Conservation (phyloP, 2,329 filamentous ascomycete species). For the Phyllosticta capitalensis region DNA sequence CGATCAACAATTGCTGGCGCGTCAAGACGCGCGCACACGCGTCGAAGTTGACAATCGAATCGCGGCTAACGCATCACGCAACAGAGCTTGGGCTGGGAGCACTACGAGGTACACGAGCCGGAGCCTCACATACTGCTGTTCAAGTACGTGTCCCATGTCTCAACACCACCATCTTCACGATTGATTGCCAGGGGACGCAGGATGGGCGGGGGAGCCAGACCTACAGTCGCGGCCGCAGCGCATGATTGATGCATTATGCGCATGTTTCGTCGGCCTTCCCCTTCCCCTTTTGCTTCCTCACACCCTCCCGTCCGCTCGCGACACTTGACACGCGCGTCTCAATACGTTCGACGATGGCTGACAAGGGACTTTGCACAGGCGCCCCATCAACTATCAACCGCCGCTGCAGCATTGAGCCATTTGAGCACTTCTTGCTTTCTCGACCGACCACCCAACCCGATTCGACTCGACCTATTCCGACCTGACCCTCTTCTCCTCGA, state of each 20-base stretch:
- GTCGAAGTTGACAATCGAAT: background rate
- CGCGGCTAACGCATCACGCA: background rate
- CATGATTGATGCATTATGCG: background rate
- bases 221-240: too few relatives aligned
- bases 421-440: background rate
- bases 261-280: background rate
- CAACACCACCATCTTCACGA: background rate
- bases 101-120: slow-evolving; percentile 98
- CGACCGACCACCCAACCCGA: background rate
- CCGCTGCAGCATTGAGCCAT: slow-evolving; percentile 36
- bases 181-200: background rate
- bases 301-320: background rate
- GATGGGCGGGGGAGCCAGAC: too few relatives aligned
- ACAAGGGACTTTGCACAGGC: too few relatives aligned
- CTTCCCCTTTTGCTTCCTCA: background rate
- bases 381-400: slow-evolving; percentile 75
- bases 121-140: slow-evolving; percentile 97
- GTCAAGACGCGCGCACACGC: background rate
- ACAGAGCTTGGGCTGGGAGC: slow-evolving; percentile 96
- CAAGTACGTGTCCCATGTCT: slow-evolving; percentile 57
- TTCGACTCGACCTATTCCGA: background rate
- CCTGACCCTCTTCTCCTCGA: background rate
- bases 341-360: too few relatives aligned
- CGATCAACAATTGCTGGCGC: background rate
- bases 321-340: background rate